Conservation (phyloP, 352 stramenopile genomes). For the Globisporangium nunn region DNA sequence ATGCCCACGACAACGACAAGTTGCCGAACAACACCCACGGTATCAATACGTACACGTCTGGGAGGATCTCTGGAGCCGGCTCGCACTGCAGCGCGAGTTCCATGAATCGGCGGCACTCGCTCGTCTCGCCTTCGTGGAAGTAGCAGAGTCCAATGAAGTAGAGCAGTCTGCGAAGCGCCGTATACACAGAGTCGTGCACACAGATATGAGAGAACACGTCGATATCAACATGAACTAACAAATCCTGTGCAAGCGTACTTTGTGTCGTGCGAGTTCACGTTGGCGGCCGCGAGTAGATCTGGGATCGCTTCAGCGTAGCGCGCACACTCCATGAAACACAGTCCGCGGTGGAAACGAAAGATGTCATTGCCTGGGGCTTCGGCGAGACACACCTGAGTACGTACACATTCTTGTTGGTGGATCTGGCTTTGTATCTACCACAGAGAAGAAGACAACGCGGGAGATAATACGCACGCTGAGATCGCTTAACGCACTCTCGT, state of each 20-base stretch:
- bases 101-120: conserved; percentile 46
- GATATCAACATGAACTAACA: no score
- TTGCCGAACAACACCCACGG: no score
- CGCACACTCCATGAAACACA: conserved; percentile 53
- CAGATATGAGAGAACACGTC: no score
- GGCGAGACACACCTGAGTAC: conserved; percentile 28
- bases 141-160: conserved; percentile 65
- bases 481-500: conserved; percentile 44
- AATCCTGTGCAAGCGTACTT: conserved; percentile 1
- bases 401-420: background rate
- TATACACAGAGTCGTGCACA: background rate
- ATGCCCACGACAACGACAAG: background rate
- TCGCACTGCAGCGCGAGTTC: conserved; percentile 23
- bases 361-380: conserved; percentile 40
- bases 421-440: background rate
- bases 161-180: conserved; percentile 24
- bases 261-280: conserved; percentile 25
- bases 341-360: conserved; percentile 55
- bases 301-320: conserved; percentile 40
- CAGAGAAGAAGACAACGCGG: background rate
- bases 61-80: conserved; percentile 24
- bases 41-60: conserved; percentile 44
- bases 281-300: conserved; percentile 42
- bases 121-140: conserved; percentile 38
- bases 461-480: conserved; percentile 29